Conservation (phyloP, 2,329 filamentous ascomycete species). For the Penicillium sp. region DNA sequence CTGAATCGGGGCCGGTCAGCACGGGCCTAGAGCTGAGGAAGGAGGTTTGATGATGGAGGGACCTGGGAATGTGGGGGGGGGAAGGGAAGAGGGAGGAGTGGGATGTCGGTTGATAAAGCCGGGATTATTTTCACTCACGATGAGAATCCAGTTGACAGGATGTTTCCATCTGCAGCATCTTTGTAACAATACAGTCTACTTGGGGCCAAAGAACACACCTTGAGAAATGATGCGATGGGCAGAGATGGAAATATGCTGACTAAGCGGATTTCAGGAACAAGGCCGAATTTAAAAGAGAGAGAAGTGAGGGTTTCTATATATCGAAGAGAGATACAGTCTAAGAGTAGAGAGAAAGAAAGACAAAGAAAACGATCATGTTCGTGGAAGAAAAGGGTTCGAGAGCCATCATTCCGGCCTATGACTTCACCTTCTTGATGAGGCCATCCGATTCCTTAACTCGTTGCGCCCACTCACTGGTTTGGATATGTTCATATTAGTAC, state of each 20-base stretch:
- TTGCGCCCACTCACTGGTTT: conserved; percentile 52
- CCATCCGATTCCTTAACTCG: conserved; percentile 48
- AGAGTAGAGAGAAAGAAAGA: neutral
- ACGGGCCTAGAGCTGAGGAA: conserved; percentile 24
- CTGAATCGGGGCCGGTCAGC: conserved; percentile 28
- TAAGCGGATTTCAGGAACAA: conserved; percentile 4
- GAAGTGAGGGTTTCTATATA: conserved; percentile 7
- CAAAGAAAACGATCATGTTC: neutral
- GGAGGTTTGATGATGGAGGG: conserved; percentile 31
- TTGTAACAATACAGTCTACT: conserved; percentile 16
- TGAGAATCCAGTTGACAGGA: conserved; percentile 26
- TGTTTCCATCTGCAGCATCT: conserved; percentile 35
- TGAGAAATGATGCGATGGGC: conserved; percentile 11
- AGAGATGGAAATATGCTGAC: conserved; percentile 5
- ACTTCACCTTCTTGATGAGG: conserved; percentile 44
- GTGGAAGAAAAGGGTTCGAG: neutral
- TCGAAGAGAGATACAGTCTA: conserved; percentile 4
- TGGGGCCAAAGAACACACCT: conserved; percentile 2
- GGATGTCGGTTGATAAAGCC: conserved; percentile 5
- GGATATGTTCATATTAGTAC: neutral
- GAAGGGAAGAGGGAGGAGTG: conserved; percentile 7
- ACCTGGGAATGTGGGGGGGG: conserved; percentile 34
- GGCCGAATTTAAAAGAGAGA: neutral
- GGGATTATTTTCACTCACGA: conserved; percentile 27
- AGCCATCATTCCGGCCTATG: conserved; percentile 9